phyloP scores from a whole-genome alignment of 495 filamentous ascomycete genomes.

The Rhypophila decipiens region DNA sequence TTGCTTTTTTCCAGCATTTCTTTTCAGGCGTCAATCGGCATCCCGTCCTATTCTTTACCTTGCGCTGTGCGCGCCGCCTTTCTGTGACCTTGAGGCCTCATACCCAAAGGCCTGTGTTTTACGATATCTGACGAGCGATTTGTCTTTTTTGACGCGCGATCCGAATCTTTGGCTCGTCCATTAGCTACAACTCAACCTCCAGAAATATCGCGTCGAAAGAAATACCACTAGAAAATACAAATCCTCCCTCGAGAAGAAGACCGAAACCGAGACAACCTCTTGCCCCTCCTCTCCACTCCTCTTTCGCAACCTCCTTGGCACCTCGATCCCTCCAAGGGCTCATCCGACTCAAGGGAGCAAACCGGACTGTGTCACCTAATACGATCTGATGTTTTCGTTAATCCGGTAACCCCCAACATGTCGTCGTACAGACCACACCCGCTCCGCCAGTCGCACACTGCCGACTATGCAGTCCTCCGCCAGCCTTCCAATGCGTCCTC shows the following conservation, averaged over 20 bases:
- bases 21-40: not conserved
- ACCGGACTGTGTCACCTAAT: conserved; percentile 4
- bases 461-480: conserved; percentile 58
- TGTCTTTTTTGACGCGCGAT: too few species aligned
- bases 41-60: conserved; percentile 1
- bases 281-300: too few species aligned
- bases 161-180: too few species aligned
- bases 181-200: too few species aligned
- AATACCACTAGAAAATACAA: too few species aligned
- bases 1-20: not conserved
- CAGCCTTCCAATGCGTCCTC: conserved; percentile 76
- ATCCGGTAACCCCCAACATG: conserved; percentile 28
- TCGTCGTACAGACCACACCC: conserved; percentile 49
- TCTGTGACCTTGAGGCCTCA: not conserved
- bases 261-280: too few species aligned
- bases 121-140: too few species aligned
- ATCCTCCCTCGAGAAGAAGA: too few species aligned
- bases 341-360: not conserved
- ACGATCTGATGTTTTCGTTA: conserved; percentile 16
- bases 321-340: too few species aligned
- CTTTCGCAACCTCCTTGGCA: too few species aligned
- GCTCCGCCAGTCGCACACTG: conserved; percentile 58
- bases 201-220: too few species aligned
- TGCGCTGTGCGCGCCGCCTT: conserved; percentile 5
- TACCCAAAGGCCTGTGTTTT: too few species aligned